Evolutionary conservation across 2,329 filamentous ascomycete genomes (phyloP), one percentile per base, ranked within the genome.

Genomic region (Penicillium sp.): DNA sequence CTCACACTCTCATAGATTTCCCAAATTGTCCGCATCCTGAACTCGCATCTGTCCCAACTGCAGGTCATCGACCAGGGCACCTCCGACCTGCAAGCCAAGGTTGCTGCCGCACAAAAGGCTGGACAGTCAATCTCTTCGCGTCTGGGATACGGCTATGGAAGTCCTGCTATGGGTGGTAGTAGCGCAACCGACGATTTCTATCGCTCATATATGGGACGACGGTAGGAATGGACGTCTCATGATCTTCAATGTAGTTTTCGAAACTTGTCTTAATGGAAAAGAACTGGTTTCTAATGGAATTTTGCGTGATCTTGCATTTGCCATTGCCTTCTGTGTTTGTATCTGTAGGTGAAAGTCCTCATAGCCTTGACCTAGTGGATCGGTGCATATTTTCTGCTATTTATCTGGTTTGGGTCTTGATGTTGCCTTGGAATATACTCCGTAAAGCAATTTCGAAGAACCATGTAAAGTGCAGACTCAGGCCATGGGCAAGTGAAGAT

Each of bases 21-120:
- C 52, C 88, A 95, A 66, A 94, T 98, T 56, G 90, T 96, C 36
- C 83, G 87, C 47, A 88, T 96, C 33, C 81, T 98, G 52, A 98
- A 98, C 63, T 81, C 83, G 15, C 92, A 98, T 63, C 79, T 98
- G 25, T 80, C 82, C 23, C 89, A 95, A 65, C 74, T 98, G 44
- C 90, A 95, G 66, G 85, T 84, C 70, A 96, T 98, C 62, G 90
- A 96, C 59, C 79, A 81, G 48, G 89, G 90, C 48, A 85, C 90
- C 23, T 77, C 81, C 11, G 76, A 82, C 20, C 73, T 96, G 36
- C 85, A 93, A 62, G 75, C 80, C 42, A 94, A 94, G 74, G 85
- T 96, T 35, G 68, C 72, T 4, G 78, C 82, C 18, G 85, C 89
- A 15, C 88, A 95, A 61, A 89, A 89, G 66, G 78, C 85, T 23